A percentile compares a stretch with the other conserved stretches of the same genome.
These are phyloP conservation scores for Blastobotrys terrestris DNA, from an alignment of 805 yeast genomes.

Conservation along the genomic window DNA sequence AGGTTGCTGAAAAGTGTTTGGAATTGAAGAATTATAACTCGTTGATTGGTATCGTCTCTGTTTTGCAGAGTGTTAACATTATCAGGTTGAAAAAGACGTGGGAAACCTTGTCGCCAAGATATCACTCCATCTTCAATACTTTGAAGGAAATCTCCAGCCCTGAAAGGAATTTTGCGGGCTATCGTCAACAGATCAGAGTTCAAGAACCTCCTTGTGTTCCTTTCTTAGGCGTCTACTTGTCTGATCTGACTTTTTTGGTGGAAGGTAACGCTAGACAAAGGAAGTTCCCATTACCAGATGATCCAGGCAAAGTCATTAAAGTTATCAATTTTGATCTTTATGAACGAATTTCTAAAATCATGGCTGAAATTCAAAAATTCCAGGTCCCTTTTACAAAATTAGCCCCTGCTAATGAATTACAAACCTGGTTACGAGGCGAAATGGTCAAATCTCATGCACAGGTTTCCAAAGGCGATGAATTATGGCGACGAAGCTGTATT, in stretches of 20 bases:
- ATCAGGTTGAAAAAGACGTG: constrained; percentile 29
- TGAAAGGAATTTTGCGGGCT: constrained; percentile 31
- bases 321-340: constrained; percentile 33
- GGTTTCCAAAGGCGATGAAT: constrained; percentile 27
- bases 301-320: constrained; percentile 8
- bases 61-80: constrained; percentile 32
- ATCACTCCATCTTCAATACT: constrained; percentile 20
- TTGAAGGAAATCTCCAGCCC: constrained; percentile 28
- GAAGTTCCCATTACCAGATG: constrained; percentile 4
- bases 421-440: constrained; percentile 30
- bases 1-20: constrained; percentile 29
- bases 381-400: constrained; percentile 23
- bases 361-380: constrained; percentile 30
- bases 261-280: constrained; percentile 31
- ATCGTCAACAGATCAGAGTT: constrained; percentile 26
- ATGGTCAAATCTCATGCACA: constrained; percentile 28
- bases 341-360: constrained; percentile 24
- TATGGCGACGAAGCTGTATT: constrained; percentile 33
- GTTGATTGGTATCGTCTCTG: constrained; percentile 28
- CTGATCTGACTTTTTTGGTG: constrained; percentile 33
- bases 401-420: constrained; percentile 21
- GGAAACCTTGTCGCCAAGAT: constrained; percentile 28
- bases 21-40: constrained; percentile 30
- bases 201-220: constrained; percentile 29
- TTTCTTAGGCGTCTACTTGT: constrained; percentile 30